Conservation (phyloP, 1,284 basidiomycete genomes). For the Cutaneotrichosporon dermatis region DNA sequence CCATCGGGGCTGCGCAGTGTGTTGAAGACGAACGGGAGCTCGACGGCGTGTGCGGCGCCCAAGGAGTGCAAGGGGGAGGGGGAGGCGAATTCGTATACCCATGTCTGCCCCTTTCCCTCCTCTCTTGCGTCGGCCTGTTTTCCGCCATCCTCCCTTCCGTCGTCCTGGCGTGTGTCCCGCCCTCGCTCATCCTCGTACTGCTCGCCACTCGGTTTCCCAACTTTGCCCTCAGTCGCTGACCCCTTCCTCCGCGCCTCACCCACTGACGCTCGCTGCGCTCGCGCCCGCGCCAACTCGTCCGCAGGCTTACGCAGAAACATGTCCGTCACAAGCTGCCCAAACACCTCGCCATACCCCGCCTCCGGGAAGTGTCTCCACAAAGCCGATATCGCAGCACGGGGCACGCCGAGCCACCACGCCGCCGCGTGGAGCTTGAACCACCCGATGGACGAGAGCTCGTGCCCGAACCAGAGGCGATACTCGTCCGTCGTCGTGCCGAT, state of each 20-base stretch:
- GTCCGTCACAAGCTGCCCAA: background rate
- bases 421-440: background rate
- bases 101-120: background rate
- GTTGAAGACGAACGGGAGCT: background rate
- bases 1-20: background rate
- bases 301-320: background rate
- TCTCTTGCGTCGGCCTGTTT: no score
- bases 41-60: constrained; percentile 3
- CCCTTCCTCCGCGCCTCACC: no score
- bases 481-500: constrained; percentile 6
- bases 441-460: background rate
- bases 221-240: no score
- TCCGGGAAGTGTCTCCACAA: background rate
- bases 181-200: no score
- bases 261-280: no score
- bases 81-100: constrained; percentile 8
- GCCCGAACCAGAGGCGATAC: background rate
- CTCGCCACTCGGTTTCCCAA: no score
- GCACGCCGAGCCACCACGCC: background rate
- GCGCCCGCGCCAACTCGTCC: background rate
- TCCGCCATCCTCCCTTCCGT: no score
- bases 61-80: background rate
- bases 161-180: no score
- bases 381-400: background rate
- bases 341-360: background rate